Evolutionary conservation across 2,329 filamentous ascomycete genomes (phyloP), one percentile per base, ranked within the genome.

Genomic region (Geosmithia flava): DNA sequence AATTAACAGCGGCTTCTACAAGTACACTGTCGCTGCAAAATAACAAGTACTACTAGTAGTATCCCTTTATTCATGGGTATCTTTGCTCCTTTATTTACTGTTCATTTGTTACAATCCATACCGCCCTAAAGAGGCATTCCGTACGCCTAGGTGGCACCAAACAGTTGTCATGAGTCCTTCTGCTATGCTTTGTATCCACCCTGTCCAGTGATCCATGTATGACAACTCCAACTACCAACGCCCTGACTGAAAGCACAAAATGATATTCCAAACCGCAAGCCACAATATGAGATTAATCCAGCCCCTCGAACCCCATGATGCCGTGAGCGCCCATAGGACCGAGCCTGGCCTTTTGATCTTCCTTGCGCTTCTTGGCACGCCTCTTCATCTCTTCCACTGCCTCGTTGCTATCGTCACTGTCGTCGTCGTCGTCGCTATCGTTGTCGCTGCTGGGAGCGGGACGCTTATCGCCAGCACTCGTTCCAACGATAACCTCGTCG

Each of bases 271-370:
- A n/a, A n/a, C n/a, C n/a, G n/a, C n/a, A 37, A 37, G 11, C 52
- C 51, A 52, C 49, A 29, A 43, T 43, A 15, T n/a, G 30, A 15
- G 17, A 19, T 40, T 51, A 74, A 49, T 74, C 71, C 53, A 75
- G 50, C 7, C 67, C 71, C 13, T 70, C 67, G 50, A 76, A 74
- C 5, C 67, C 68, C 53, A 75, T 55, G n/a, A 76, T 64, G 45
- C 72, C 72, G 43, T 76, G 72, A 3, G 71, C 70, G 19, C 72
- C 72, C 62, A 68, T 70, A 13, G 70, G 69, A 3, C 72, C 72
- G 6, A 75, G 60, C 46, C 70, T 70, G 47, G 52, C 63, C 43
- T 55, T 63, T 51, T 69, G 67, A 3, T 60, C 58, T 56, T 65
- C 63, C 56, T 70, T 72, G 53, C 66, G 59, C 48, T 63, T 55